These are phyloP conservation scores for Pilobolus umbonatus DNA, from an alignment of 192 early-diverging fungal genomes.

Conservation along the genomic window DNA sequence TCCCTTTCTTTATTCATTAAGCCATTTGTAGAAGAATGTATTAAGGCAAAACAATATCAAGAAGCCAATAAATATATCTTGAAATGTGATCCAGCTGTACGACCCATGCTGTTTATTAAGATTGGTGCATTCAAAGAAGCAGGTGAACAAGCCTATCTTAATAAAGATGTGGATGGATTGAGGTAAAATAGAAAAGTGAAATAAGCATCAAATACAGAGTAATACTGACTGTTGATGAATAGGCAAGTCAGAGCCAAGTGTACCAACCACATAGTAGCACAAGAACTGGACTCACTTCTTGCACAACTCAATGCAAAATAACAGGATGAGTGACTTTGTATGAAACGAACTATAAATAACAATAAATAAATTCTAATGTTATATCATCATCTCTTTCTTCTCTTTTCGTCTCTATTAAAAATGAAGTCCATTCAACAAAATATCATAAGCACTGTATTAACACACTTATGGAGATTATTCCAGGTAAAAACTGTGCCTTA, in stretches of 20 bases:
- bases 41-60: slow-evolving; percentile 65
- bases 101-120: slow-evolving; percentile 61
- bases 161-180: slow-evolving; percentile 61
- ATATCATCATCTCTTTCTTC: neutral
- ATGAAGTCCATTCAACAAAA: too few relatives aligned
- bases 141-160: slow-evolving; percentile 56
- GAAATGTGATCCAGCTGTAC: slow-evolving; percentile 57
- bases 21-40: slow-evolving; percentile 80
- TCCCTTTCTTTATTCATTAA: slow-evolving; percentile 14
- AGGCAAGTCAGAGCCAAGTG: slow-evolving; percentile 42
- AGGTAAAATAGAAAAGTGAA: slow-evolving; percentile 33
- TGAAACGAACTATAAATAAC: neutral
- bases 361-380: neutral
- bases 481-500: too few relatives aligned
- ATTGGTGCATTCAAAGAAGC: slow-evolving; percentile 74
- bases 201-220: neutral
- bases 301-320: slow-evolving; percentile 36
- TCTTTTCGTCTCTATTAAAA: neutral
- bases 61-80: slow-evolving; percentile 76
- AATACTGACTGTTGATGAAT: neutral
- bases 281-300: slow-evolving; percentile 41
- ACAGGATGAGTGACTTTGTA: neutral
- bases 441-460: too few relatives aligned
- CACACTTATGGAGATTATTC: too few relatives aligned
- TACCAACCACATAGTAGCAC: slow-evolving; percentile 39